Percentiles rank a stretch among this genome's conserved stretches.
Conservation (phyloP, 2,329 filamentous ascomycete genomes). For the Ilyonectria mors-panacis region DNA sequence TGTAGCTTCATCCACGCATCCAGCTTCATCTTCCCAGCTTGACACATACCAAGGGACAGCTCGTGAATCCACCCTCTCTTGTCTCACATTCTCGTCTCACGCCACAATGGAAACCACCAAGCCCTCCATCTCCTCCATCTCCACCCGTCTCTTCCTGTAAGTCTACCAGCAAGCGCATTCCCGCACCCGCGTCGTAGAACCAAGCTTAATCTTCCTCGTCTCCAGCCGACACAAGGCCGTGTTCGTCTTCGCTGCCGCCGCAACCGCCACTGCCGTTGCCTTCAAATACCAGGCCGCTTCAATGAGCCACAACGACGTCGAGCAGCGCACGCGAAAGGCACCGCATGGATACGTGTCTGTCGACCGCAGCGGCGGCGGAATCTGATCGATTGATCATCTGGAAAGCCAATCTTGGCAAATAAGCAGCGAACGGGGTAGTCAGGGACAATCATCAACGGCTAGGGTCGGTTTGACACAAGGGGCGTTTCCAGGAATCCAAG, state of each 20-base stretch:
- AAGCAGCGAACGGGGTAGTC: neutral
- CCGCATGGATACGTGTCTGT: constrained; percentile 65
- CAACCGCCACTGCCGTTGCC: constrained; percentile 47
- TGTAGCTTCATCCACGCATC: neutral
- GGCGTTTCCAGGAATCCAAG: neutral
- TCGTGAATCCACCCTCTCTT: neutral
- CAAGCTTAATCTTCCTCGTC: constrained; percentile 6
- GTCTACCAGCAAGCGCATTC: neutral
- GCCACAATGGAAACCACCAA: constrained; percentile 32
- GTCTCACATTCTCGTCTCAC: neutral
- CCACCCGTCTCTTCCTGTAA: constrained; percentile 43
- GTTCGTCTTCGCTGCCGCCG: constrained; percentile 51
- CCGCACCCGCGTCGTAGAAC: neutral
- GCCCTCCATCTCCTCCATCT: constrained; percentile 30
- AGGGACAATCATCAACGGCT: neutral
- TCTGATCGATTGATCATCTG: constrained; percentile 46
- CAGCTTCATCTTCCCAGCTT: neutral
- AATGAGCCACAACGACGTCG: constrained; percentile 59
- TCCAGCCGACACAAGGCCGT: constrained; percentile 58
- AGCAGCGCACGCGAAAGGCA: constrained; percentile 55
- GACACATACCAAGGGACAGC: neutral
- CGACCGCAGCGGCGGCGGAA: constrained; percentile 65
- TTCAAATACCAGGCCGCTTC: constrained; percentile 55
- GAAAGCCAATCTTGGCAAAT: neutral
- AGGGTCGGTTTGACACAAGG: neutral